Percentiles rank a stretch among this genome's conserved stretches.
Evolutionary conservation across 2,329 filamentous ascomycete species (phyloP).

Genomic region (Knufia fluminis): DNA sequence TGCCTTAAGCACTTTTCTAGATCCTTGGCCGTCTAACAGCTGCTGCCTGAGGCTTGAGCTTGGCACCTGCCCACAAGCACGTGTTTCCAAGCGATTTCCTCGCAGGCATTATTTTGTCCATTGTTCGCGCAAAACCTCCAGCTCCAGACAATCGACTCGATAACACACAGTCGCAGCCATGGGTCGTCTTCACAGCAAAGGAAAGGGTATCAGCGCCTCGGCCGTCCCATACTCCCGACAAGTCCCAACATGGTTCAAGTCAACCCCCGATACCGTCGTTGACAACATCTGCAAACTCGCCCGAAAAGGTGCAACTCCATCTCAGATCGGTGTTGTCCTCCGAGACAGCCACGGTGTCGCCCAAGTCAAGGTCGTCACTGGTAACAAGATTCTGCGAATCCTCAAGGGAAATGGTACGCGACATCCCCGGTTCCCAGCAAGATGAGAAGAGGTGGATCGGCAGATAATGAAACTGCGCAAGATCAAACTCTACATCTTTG

Average conservation of each 20-base stretch:
- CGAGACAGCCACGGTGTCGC: conserved; percentile 97
- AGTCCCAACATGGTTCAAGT: conserved; percentile 93
- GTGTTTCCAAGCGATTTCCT: not conserved
- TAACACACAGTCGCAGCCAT: conserved; percentile 41
- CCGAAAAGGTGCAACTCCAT: conserved; percentile 96
- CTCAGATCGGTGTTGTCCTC: conserved; percentile 97
- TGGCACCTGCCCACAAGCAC: conserved; percentile 3
- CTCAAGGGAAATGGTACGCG: conserved; percentile 93
- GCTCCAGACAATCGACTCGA: conserved; percentile 7
- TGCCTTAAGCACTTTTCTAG: not conserved
- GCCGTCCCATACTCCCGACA: conserved; percentile 95
- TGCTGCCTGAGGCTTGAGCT: not conserved
- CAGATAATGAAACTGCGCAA: conserved; percentile 14
- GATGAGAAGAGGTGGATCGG: conserved; percentile 21
- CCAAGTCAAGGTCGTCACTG: conserved; percentile 94
- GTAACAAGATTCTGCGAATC: conserved; percentile 99
- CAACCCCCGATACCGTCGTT: conserved; percentile 94
- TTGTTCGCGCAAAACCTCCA: not conserved
- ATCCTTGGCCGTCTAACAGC: too few species aligned
- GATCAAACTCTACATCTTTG: conserved; percentile 2
- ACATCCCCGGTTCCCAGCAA: conserved; percentile 24
- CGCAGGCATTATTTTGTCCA: not conserved
- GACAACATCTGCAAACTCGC: conserved; percentile 99
- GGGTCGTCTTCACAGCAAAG: conserved; percentile 98
- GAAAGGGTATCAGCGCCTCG: conserved; percentile 96